A percentile compares a stretch with the other conserved stretches of the same genome.
Evolutionary conservation across 345 rosid species (phyloP).

Genomic region (Salix suchowensis): DNA sequence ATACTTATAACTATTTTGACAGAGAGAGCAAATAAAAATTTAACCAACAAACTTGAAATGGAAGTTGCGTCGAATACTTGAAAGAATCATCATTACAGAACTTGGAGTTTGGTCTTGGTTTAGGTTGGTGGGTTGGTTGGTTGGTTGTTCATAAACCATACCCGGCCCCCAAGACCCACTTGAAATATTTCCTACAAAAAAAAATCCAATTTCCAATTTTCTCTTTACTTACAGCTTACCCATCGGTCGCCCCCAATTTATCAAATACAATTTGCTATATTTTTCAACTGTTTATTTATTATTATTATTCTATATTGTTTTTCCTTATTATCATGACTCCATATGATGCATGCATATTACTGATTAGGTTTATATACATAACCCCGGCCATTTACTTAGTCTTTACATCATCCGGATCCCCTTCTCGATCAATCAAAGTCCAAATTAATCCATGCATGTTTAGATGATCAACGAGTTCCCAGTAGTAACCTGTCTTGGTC

Average conservation of each 20-base stretch:
- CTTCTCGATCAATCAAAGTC: background rate
- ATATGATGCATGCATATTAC: background rate
- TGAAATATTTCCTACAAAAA: background rate
- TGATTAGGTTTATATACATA: conserved; percentile 2
- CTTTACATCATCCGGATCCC: background rate
- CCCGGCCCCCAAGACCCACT: background rate
- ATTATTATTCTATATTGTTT: background rate
- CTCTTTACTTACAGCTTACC: background rate
- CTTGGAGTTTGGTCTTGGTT: conserved; percentile 9
- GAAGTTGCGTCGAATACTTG: conserved; percentile 14
- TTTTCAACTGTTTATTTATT: background rate
- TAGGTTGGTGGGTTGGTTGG: conserved; percentile 2
- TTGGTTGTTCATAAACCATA: background rate
- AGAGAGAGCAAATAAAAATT: background rate
- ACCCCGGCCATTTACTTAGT: conserved; percentile 1
- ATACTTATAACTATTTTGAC: background rate
- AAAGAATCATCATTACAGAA: conserved; percentile 16
- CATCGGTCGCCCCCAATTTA: background rate
- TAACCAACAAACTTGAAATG: conserved; percentile 23
- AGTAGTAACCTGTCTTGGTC: conserved; percentile 11
- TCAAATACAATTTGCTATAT: background rate
- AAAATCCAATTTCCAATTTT: background rate
- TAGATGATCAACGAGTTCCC: conserved; percentile 5
- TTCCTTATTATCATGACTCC: background rate
- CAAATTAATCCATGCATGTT: background rate